Evolutionary conservation across 2,329 filamentous ascomycete genomes (phyloP).

Genomic region (Trichoderma lentiforme): DNA sequence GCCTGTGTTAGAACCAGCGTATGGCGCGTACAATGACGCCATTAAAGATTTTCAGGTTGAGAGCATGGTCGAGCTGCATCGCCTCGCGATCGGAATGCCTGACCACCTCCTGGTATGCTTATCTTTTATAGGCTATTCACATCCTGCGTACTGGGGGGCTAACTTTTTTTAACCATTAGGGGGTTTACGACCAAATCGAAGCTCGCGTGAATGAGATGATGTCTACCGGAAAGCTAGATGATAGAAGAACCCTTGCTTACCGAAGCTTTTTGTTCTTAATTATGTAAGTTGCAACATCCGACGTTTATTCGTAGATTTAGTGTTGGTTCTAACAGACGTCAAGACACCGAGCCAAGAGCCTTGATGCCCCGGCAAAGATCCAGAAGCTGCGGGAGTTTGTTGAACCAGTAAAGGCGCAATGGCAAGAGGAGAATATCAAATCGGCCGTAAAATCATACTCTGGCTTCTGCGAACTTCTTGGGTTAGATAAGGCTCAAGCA

Average conservation of each 20-base stretch:
- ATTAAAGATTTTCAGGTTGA: constrained; percentile 85
- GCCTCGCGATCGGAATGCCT: constrained; percentile 84
- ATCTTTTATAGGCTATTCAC: background rate
- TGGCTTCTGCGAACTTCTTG: constrained; percentile 76
- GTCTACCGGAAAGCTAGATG: constrained; percentile 68
- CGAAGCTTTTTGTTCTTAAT: constrained; percentile 92
- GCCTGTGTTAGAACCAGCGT: constrained; percentile 67
- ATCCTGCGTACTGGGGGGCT: constrained; percentile 12
- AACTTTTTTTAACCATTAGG: constrained; percentile 40
- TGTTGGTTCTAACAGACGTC: constrained; percentile 9
- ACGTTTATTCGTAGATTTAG: background rate
- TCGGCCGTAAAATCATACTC: constrained; percentile 69
- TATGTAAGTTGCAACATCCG: constrained; percentile 51
- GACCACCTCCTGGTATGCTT: constrained; percentile 71
- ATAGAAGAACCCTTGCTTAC: constrained; percentile 81
- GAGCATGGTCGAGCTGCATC: constrained; percentile 82
- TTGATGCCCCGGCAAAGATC: constrained; percentile 69
- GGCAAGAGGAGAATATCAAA: constrained; percentile 69
- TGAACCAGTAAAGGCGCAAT: constrained; percentile 74
- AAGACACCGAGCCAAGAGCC: constrained; percentile 74
- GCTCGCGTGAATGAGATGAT: constrained; percentile 77
- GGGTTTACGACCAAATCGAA: constrained; percentile 85
- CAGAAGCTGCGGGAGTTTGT: constrained; percentile 73
- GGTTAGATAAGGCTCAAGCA: constrained; percentile 72
- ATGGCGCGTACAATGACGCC: constrained; percentile 76